Evolutionary conservation across 371 early-diverging fungal genomes (phyloP), one percentile per base, ranked within the genome.

Genomic region (Thermomucor indicae-seudaticae): DNA sequence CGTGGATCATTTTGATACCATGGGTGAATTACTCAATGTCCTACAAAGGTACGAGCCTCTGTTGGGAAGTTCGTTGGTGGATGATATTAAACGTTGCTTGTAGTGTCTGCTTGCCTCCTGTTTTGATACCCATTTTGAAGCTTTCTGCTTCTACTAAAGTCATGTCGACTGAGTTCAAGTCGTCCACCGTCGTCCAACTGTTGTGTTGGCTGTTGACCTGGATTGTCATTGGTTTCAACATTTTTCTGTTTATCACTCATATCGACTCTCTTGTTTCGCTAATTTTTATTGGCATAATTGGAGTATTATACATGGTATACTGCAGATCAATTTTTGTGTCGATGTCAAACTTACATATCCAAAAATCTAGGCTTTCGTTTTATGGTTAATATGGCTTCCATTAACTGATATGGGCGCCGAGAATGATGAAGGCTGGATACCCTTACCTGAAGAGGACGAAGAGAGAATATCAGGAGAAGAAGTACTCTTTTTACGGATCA

Each of bases 61-160:
- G 32, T 10, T 32, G 7, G 32, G 7, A 32, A 14, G 10, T 32
- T 14, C 14, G 37, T 37, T 16, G 11, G 16, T 37, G 19, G 19
- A 8, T 32, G 32, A 8, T 8, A 8, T 8, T 14, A 32, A 8
- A 32, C 7, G 8, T 32, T 14, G 7, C 14, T 32, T 32, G 27
- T 49, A 74, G 84, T 40, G 57, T 89, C 0, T 85, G 85, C 55
- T 75, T 89, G 43, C 88, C 89, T 6, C 79, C 81, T 22, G 85
- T 87, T 0, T 61, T 89, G 6, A 78, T 87, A 29, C 89, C 89
- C 14, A 69, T 89, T n/a, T 61, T 88, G 17, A 81, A 80, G 44
- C 60, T 89, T 7, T 81, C 80, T 39, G 57, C 72, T 14, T 65
- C 75, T 2, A 57, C 54, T 4, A 54, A 58, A n/a, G 62, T 83